Evolutionary conservation across 441 rosid genomes (phyloP).

Genomic region (Euphorbia schlechtendalii): DNA sequence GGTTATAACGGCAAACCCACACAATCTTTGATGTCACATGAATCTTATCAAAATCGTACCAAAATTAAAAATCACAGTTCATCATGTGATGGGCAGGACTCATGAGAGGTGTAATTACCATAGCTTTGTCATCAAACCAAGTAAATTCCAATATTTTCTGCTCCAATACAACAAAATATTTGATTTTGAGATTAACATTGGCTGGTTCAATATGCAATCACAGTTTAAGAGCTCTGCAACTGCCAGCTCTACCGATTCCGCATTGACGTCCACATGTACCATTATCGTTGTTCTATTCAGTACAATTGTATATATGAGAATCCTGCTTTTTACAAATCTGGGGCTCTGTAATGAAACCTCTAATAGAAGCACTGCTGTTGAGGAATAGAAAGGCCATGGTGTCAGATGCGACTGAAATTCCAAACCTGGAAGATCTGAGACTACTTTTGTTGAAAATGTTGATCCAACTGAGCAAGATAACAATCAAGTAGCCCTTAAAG

Average conservation of each 20-base stretch:
- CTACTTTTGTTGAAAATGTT: constrained; percentile 37
- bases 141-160: constrained; percentile 14
- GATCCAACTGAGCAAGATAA: constrained; percentile 26
- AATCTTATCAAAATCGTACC: constrained; percentile 4
- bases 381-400: constrained; percentile 27
- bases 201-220: constrained; percentile 6
- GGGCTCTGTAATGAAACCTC: constrained; percentile 61
- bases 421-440: constrained; percentile 53
- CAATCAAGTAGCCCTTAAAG: constrained; percentile 9
- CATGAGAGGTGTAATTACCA: constrained; percentile 71
- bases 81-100: constrained; percentile 77
- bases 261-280: constrained; percentile 47
- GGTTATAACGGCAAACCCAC: constrained; percentile 24
- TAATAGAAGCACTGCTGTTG: constrained; percentile 43
- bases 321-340: constrained; percentile 34
- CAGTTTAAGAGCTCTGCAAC: constrained; percentile 38
- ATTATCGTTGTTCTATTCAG: constrained; percentile 65
- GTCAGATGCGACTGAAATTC: constrained; percentile 35
- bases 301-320: constrained; percentile 38
- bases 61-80: constrained; percentile 33
- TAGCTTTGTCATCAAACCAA: constrained; percentile 51
- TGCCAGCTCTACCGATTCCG: constrained; percentile 17
- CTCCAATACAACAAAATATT: constrained; percentile 1
- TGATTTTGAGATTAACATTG: constrained; percentile 12
- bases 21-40: neutral